Conservation (phyloP, 257 asterid species). For the Solanum paucissectum region DNA sequence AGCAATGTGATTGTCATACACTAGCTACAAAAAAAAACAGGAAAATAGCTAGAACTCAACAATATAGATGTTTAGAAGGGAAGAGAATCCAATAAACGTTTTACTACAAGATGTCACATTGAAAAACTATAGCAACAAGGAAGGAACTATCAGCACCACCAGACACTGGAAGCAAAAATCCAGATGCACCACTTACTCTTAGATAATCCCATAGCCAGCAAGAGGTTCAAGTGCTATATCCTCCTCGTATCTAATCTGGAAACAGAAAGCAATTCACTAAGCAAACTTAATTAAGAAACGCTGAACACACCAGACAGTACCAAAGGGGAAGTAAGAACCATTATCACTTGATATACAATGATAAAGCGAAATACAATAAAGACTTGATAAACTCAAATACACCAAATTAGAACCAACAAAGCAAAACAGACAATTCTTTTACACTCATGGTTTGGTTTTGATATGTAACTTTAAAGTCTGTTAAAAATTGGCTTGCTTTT, state of each 20-base stretch:
- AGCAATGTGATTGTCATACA: not conserved
- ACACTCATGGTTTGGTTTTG: not conserved
- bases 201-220: constrained; percentile 96
- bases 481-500: not conserved
- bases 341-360: not conserved
- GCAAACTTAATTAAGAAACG: not conserved
- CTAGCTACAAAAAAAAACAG: not conserved
- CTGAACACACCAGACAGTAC: not conserved
- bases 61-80: not conserved
- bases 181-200: constrained; percentile 93
- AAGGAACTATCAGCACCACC: constrained; percentile 94
- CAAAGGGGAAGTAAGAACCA: not conserved
- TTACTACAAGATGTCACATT: constrained; percentile 87
- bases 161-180: constrained; percentile 89
- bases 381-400: not conserved
- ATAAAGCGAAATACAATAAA: too few species aligned
- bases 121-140: constrained; percentile 60
- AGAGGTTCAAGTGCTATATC: constrained; percentile 73
- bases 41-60: not conserved
- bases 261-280: not conserved
- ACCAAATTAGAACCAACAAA: not conserved
- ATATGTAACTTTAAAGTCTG: not conserved
- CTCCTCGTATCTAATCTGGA: constrained; percentile 82
- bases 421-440: not conserved
- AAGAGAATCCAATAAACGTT: constrained; percentile 31